Evolutionary conservation across 345 rosid species (phyloP).

Genomic region (Arabidopsis arenosa): DNA sequence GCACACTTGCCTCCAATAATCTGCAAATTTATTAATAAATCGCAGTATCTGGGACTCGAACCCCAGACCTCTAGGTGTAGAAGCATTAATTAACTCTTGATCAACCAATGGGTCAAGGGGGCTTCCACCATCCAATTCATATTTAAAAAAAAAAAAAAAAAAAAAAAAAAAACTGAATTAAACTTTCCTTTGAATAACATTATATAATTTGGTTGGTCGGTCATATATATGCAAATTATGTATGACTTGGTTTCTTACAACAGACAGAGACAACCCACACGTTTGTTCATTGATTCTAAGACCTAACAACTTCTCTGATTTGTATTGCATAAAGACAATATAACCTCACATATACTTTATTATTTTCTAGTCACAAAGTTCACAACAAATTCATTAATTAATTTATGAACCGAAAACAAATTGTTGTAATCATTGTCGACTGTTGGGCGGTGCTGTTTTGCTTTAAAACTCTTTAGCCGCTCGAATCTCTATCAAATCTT

Average conservation of each 20-base stretch:
- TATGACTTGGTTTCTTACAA: slow-evolving; percentile 24
- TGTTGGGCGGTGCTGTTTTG: slow-evolving; percentile 29
- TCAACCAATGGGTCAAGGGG: no score
- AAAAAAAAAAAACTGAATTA: neutral
- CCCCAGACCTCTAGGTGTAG: no score
- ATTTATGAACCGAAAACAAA: neutral
- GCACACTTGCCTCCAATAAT: no score
- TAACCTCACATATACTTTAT: neutral
- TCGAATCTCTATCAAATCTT: slow-evolving; percentile 24
- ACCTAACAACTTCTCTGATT: slow-evolving; percentile 25
- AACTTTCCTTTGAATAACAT: neutral
- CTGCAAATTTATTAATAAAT: no score
- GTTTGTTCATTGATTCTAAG: slow-evolving; percentile 31
- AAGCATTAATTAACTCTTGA: no score
- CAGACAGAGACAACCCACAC: slow-evolving; percentile 43
- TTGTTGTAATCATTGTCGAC: slow-evolving; percentile 11
- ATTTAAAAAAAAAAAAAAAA: neutral
- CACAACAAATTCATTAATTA: neutral
- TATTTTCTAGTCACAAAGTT: neutral
- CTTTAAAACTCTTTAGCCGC: slow-evolving; percentile 32
- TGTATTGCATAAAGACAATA: slow-evolving; percentile 5
- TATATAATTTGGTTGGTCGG: slow-evolving; percentile 31
- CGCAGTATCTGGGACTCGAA: no score
- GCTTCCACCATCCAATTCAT: neutral
- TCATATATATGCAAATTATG: neutral